A percentile compares a stretch with the other conserved stretches of the same genome.
Evolutionary conservation across 768 basidiomycete genomes (phyloP).

Genomic region (Rubroboletus pulcherrimus): DNA sequence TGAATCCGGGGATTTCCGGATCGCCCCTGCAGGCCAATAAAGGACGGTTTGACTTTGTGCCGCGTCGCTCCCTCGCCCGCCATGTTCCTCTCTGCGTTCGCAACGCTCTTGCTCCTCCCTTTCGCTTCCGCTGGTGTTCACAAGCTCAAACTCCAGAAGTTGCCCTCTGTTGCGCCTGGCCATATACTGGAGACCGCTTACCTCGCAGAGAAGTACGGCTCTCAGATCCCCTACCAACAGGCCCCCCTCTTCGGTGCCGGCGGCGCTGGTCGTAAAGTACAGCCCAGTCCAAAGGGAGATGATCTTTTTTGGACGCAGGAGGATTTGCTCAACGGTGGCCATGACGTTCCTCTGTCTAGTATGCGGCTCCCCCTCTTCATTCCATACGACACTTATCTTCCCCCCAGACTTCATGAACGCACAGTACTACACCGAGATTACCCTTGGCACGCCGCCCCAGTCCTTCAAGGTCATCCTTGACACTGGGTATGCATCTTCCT

Average conservation of each 20-base stretch:
- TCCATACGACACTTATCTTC: neutral
- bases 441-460: slow-evolving; percentile 82
- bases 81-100: slow-evolving; percentile 43
- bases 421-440: slow-evolving; percentile 91
- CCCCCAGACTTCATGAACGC: slow-evolving; percentile 92
- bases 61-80: slow-evolving; percentile 24
- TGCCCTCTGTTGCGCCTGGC: slow-evolving; percentile 58
- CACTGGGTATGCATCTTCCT: slow-evolving; percentile 57
- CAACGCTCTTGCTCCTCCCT: slow-evolving; percentile 40
- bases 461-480: slow-evolving; percentile 92
- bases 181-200: slow-evolving; percentile 74
- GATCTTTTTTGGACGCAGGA: slow-evolving; percentile 82
- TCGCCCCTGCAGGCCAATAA: slow-evolving; percentile 18
- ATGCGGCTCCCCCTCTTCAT: neutral
- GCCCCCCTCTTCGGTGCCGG: slow-evolving; percentile 71
- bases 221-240: slow-evolving; percentile 40
- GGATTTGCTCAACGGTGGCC: slow-evolving; percentile 64
- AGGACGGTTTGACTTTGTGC: slow-evolving; percentile 8
- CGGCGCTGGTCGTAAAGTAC: slow-evolving; percentile 62
- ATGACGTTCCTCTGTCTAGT: slow-evolving; percentile 84
- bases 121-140: slow-evolving; percentile 56
- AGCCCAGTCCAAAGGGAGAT: slow-evolving; percentile 47
- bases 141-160: slow-evolving; percentile 88
- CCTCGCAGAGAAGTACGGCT: slow-evolving; percentile 92
- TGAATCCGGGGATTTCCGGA: slow-evolving; percentile 23